Evolutionary conservation across 1,139 yeast species (phyloP).

Genomic region (Yamadazyma sp.): DNA sequence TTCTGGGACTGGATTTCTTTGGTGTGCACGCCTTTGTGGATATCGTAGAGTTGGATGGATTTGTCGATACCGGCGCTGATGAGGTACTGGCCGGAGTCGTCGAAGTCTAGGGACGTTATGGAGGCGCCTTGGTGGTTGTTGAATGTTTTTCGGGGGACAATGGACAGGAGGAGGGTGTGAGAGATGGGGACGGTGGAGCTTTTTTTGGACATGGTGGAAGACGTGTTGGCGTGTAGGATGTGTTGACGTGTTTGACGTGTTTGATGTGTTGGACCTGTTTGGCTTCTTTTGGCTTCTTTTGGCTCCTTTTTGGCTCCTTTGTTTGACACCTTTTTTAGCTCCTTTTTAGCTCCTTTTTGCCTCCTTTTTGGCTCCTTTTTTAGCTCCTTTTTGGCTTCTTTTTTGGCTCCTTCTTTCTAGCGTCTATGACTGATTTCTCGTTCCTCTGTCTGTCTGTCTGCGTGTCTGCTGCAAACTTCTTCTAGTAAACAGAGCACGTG

Average conservation of each 20-base stretch:
- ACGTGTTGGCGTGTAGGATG: too few relatives aligned
- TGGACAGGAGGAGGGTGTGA: slow-evolving; percentile 43
- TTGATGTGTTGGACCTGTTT: neutral
- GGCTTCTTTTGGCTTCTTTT: neutral
- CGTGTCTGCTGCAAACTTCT: too few relatives aligned
- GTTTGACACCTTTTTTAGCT: neutral
- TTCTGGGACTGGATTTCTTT: slow-evolving; percentile 80
- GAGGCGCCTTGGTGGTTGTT: slow-evolving; percentile 56
- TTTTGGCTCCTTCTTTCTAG: neutral
- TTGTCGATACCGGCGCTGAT: slow-evolving; percentile 82
- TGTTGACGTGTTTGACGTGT: neutral
- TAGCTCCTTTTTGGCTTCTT: neutral
- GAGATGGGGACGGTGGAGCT: slow-evolving; percentile 31
- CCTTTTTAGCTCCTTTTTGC: neutral
- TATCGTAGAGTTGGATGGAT: slow-evolving; percentile 80
- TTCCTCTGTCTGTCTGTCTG: neutral
- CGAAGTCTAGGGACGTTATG: slow-evolving; percentile 81
- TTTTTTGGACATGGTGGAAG: slow-evolving; percentile 10
- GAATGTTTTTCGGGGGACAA: slow-evolving; percentile 60
- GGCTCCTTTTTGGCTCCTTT: neutral
- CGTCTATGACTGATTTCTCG: neutral
- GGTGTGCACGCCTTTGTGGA: slow-evolving; percentile 62
- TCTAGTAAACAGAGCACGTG: too few relatives aligned
- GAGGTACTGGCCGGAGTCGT: slow-evolving; percentile 78
- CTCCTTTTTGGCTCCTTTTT: neutral